Percentiles rank a stretch among this genome's conserved stretches.
phyloP scores from a whole-genome alignment of 1,139 yeast genomes.

The Geotrichum carabidarum region DNA sequence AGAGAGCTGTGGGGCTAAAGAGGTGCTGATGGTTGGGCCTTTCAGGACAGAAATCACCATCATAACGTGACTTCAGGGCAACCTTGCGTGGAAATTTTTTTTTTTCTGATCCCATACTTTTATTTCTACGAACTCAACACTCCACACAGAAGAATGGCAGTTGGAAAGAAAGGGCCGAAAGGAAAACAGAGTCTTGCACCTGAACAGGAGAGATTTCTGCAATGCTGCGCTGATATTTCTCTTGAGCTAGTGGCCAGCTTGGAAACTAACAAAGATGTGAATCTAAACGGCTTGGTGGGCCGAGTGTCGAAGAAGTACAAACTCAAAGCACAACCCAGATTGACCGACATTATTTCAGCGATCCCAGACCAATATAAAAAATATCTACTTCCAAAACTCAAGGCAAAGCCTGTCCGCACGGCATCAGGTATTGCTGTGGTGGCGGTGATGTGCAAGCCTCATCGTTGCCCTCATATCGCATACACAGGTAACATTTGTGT shows the following conservation, averaged over 20 bases:
- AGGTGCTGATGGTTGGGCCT: no score
- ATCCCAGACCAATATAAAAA: conserved; percentile 95
- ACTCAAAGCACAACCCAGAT: conserved; percentile 84
- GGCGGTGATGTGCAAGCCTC: conserved; percentile 99
- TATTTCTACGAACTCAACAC: background rate
- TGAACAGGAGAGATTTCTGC: conserved; percentile 87
- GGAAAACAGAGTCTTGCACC: conserved; percentile 34
- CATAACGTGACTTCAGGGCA: conserved; percentile 4
- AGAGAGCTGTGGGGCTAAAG: no score
- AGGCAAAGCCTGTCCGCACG: conserved; percentile 97
- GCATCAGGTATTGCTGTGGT: conserved; percentile 98
- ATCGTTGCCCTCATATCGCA: conserved; percentile 98
- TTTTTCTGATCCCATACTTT: background rate
- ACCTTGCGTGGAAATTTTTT: background rate
- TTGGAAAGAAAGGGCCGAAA: conserved; percentile 27
- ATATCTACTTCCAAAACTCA: conserved; percentile 82
- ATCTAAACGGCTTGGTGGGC: conserved; percentile 83
- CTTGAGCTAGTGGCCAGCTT: conserved; percentile 78
- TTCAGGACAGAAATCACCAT: no score
- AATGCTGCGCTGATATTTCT: conserved; percentile 90
- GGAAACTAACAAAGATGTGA: conserved; percentile 71
- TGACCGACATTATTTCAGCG: conserved; percentile 89
- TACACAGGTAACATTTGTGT: conserved; percentile 98
- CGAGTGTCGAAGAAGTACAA: conserved; percentile 85
- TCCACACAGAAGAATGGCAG: conserved; percentile 7